Conservation (phyloP, 805 yeast genomes). For the Candida chilensis region DNA sequence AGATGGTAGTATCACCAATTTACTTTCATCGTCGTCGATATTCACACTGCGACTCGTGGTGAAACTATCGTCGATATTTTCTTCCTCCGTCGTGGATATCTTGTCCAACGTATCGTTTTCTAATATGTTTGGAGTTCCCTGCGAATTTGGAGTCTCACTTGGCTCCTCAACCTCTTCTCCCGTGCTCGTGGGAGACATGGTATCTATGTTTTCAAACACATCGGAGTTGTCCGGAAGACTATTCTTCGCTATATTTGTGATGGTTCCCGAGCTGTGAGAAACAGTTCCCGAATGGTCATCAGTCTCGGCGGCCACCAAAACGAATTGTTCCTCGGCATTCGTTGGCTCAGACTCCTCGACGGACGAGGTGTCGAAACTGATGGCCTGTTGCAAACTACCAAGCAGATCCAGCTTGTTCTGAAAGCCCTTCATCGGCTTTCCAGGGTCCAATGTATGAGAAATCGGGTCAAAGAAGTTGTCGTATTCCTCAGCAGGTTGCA, state of each 20-base stretch:
- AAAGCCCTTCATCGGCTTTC: constrained; percentile 16
- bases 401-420: constrained; percentile 20
- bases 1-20: no score
- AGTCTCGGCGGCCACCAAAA: constrained; percentile 2
- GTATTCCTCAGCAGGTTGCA: constrained; percentile 1
- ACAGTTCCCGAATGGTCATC: no score
- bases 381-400: constrained; percentile 2
- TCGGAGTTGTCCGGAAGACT: no score
- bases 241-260: no score
- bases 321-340: constrained; percentile 1
- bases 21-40: no score
- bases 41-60: no score
- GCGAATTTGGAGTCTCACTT: constrained; percentile 2
- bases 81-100: constrained; percentile 21
- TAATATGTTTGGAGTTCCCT: constrained; percentile 8
- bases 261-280: no score
- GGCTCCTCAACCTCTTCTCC: constrained; percentile 3
- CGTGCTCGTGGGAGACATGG: no score
- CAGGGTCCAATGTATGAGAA: constrained; percentile 37
- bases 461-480: not conserved
- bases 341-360: constrained; percentile 6
- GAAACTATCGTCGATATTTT: constrained; percentile 19
- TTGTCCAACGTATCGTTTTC: constrained; percentile 14
- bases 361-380: constrained; percentile 9
- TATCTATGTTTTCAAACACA: no score